A percentile compares a stretch with the other conserved stretches of the same genome.
These are phyloP conservation scores for Piloderma croceum DNA, from an alignment of 768 basidiomycete species.

Conservation along the genomic window DNA sequence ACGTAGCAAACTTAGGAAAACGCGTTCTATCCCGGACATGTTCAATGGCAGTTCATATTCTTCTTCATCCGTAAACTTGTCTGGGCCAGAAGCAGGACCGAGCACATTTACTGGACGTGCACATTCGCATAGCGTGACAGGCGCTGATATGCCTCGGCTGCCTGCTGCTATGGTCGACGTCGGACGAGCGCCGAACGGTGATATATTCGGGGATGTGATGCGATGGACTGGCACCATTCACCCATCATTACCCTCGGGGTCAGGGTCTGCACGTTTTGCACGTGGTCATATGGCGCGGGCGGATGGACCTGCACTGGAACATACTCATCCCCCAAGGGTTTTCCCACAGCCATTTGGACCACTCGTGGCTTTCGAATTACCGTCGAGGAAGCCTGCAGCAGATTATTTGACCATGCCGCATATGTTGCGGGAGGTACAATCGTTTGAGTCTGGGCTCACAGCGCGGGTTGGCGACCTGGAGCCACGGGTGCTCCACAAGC, in stretches of 20 bases:
- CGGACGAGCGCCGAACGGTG: slow-evolving; percentile 29
- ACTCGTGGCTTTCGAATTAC: slow-evolving; percentile 57
- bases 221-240: slow-evolving; percentile 42
- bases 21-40: slow-evolving; percentile 67
- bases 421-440: slow-evolving; percentile 77
- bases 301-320: slow-evolving; percentile 10
- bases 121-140: slow-evolving; percentile 77
- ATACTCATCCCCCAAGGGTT: slow-evolving; percentile 16
- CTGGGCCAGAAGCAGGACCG: slow-evolving; percentile 28
- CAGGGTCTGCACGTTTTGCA: slow-evolving; percentile 11
- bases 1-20: slow-evolving; percentile 61
- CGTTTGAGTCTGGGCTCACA: slow-evolving; percentile 78
- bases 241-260: slow-evolving; percentile 35
- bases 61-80: too few relatives aligned
- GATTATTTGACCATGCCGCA: slow-evolving; percentile 45
- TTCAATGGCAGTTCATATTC: too few relatives aligned
- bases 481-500: slow-evolving; percentile 15
- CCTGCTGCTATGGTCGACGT: slow-evolving; percentile 22
- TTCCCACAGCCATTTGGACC: slow-evolving; percentile 59
- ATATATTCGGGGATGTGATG: slow-evolving; percentile 65
- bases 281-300: slow-evolving; percentile 16
- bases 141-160: slow-evolving; percentile 52
- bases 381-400: slow-evolving; percentile 38
- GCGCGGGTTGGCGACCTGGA: slow-evolving; percentile 48
- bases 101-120: slow-evolving; percentile 38